Base-by-base conservation (phyloP, 768 basidiomycete genomes). In the Ramaria rubella region DNA sequence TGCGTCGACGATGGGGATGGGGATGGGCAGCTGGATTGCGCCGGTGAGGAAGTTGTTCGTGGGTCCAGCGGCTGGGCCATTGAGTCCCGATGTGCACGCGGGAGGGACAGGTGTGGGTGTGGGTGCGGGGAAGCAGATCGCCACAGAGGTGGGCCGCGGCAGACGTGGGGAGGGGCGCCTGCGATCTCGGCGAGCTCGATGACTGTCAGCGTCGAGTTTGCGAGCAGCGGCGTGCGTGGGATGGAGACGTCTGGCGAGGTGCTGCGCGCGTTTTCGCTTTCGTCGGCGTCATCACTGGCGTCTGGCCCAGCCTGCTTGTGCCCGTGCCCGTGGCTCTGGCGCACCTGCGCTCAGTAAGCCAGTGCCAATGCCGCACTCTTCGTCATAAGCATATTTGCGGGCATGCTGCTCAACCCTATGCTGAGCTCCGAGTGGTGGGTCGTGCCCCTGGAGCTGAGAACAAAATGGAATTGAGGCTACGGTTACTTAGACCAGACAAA, bases 201-300 rank as follows among this genome's bases (percentile, higher is more conserved):
- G 49, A 94, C 92, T 1, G 94, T 98, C 63, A 96, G 93, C 58
- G 95, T 99, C 55, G 94, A 96, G 74, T 98, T 97, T 70, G 89
- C 85, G 3, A 86, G 89, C 3, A 72, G 80, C 1, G 87, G 81
- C 9, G 73, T 77, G 12, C 78, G 82, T n/a, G 73, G 80, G 58
- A 78, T 80, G n/a, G 33, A 34, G 26, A 34, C 29, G 12, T 44
- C 55, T 34, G 43, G 49, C 31, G 27, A 23, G 5, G 14, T 31
- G 26, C 29, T 30, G 19, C 55, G 55, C 49, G 44, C 26, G n/a
- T 46, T 29, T 4, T 30, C 50, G 26, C 9, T 9, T 19, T n/a
- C n/a, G 9, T 29, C 26, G 17, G 14, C n/a, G n/a, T n/a, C n/a
- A n/a, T n/a, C n/a, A n/a, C 21, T 11, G 48, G n/a, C n/a, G 14